A percentile compares a stretch with the other conserved stretches of the same genome.
Evolutionary conservation across 2,329 filamentous ascomycete species (phyloP).

Genomic region (Botrytis porri): DNA sequence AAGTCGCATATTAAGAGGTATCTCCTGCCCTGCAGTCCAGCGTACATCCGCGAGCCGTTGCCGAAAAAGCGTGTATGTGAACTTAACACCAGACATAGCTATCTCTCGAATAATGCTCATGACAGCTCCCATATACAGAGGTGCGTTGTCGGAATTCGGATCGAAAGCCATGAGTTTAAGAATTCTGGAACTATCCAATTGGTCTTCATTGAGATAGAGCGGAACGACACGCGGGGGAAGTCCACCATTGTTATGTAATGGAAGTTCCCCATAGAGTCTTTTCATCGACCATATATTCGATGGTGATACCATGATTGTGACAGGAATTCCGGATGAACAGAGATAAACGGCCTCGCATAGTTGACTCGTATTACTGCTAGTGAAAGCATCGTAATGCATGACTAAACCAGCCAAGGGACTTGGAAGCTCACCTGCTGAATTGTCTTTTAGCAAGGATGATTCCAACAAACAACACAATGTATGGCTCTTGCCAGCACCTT

Average conservation of each 20-base stretch:
- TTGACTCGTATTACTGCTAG: not conserved
- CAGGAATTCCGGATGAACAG: conserved; percentile 1
- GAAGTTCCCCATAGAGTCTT: not conserved
- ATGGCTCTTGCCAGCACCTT: conserved; percentile 57
- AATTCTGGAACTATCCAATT: conserved; percentile 4
- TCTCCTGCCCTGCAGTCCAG: conserved; percentile 32
- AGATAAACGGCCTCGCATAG: conserved; percentile 10
- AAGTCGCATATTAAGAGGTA: conserved; percentile 57
- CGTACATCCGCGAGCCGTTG: not conserved
- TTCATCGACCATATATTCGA: conserved; percentile 3
- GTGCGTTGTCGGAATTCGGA: not conserved
- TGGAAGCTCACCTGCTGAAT: conserved; percentile 35
- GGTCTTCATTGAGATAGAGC: conserved; percentile 4
- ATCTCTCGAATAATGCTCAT: not conserved
- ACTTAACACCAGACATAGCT: not conserved
- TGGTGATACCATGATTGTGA: not conserved
- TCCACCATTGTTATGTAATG: not conserved
- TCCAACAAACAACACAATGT: conserved; percentile 46
- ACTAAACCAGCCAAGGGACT: conserved; percentile 51
- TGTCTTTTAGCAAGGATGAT: conserved; percentile 39
- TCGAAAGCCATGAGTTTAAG: not conserved
- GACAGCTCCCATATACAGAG: conserved; percentile 2
- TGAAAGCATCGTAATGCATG: conserved; percentile 46
- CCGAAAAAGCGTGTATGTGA: not conserved
- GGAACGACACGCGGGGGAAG: not conserved